Evolutionary conservation across 176 grass and related monocot species (phyloP).

Genomic region (barley (Hordeum vulgare)): DNA sequence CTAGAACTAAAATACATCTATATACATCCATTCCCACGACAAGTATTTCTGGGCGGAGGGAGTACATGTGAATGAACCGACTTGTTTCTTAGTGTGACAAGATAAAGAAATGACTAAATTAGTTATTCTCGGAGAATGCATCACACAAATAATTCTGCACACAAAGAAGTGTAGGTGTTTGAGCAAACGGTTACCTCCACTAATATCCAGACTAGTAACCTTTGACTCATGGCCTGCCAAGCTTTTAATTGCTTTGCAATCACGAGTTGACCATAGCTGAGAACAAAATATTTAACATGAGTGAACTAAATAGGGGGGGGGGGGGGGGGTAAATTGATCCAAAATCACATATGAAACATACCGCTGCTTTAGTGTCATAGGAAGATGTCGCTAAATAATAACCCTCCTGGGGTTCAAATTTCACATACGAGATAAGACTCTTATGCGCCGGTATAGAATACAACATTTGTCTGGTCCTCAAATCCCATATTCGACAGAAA

Average conservation of each 20-base stretch:
- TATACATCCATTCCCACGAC: no score
- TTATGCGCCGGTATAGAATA: no score
- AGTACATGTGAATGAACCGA: not conserved
- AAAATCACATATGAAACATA: not conserved
- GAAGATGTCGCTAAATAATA: no score
- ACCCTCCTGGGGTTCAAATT: no score
- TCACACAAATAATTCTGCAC: not conserved
- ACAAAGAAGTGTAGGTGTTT: not conserved
- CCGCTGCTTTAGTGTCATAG: no score
- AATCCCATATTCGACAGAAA: no score
- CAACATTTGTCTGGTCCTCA: no score
- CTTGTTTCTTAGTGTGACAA: not conserved
- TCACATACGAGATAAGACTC: no score
- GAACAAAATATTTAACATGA: conserved; percentile 15
- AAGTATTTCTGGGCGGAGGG: no score
- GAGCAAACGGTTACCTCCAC: conserved; percentile 49
- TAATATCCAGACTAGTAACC: conserved; percentile 97
- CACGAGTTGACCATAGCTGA: conserved; percentile 85
- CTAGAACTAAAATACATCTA: no score
- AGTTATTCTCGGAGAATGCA: not conserved
- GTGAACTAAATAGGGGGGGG: not conserved
- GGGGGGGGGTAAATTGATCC: not conserved
- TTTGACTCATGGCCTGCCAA: conserved; percentile 87
- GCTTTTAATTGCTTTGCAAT: conserved; percentile 90
- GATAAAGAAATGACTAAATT: not conserved